Percentiles rank a stretch among this genome's conserved stretches.
Evolutionary conservation across 352 stramenopile species (phyloP).

Genomic region (Globisporangium nodosum): DNA sequence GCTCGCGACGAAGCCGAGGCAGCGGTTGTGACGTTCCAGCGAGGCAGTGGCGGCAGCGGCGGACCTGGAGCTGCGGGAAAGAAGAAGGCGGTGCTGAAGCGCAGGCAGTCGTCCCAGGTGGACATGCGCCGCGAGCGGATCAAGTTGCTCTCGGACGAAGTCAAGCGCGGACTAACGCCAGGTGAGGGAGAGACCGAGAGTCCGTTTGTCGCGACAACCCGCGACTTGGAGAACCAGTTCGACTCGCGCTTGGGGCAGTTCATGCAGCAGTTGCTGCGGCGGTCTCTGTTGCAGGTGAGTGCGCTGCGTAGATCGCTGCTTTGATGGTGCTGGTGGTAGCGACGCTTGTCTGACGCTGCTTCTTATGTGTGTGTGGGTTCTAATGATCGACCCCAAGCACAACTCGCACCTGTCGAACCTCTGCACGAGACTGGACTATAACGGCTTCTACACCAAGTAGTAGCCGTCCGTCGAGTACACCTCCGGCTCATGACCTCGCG

Average conservation of each 20-base stretch:
- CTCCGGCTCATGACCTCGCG: background rate
- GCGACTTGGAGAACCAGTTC: constrained; percentile 83
- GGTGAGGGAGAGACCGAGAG: constrained; percentile 64
- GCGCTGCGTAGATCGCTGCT: background rate
- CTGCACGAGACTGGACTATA: constrained; percentile 61
- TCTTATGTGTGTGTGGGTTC: constrained; percentile 1
- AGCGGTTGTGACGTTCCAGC: constrained; percentile 60
- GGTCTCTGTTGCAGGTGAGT: constrained; percentile 73
- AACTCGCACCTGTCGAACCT: constrained; percentile 64
- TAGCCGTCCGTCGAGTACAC: background rate
- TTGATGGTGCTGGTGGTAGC: background rate
- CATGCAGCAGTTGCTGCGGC: constrained; percentile 84
- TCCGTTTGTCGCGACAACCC: constrained; percentile 69
- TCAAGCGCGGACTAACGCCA: constrained; percentile 66
- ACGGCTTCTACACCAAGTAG: constrained; percentile 68
- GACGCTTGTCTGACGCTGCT: background rate
- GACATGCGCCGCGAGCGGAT: constrained; percentile 77
- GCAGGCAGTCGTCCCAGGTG: constrained; percentile 64
- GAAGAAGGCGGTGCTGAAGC: constrained; percentile 48
- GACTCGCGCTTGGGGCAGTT: constrained; percentile 84
- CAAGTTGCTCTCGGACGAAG: constrained; percentile 74
- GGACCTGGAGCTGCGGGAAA: constrained; percentile 29
- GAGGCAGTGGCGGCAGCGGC: constrained; percentile 4
- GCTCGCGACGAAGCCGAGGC: constrained; percentile 71
- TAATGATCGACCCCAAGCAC: constrained; percentile 21